Percentiles rank a stretch among this genome's conserved stretches.
phyloP scores from a whole-genome alignment of 2,329 filamentous ascomycete genomes.

The Monilinia vaccinii-corymbosi region DNA sequence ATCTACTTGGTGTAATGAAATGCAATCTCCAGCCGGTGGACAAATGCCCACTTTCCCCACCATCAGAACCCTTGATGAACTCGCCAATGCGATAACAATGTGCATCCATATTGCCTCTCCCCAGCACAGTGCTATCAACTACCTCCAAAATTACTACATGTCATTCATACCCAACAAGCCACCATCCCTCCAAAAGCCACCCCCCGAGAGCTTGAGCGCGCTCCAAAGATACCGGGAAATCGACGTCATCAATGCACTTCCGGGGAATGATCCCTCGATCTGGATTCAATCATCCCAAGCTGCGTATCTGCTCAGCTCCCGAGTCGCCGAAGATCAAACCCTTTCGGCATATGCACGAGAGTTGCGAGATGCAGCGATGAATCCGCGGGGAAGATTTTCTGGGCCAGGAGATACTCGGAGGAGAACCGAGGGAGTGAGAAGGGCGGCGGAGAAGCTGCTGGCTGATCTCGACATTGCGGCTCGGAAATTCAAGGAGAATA shows the following conservation, averaged over 20 bases:
- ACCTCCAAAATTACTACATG: constrained; percentile 43
- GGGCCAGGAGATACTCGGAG: not conserved
- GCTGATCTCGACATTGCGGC: not conserved
- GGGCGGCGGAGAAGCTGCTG: constrained; percentile 5
- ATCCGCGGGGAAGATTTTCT: not conserved
- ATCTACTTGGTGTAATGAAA: constrained; percentile 34
- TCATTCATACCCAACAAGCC: constrained; percentile 39
- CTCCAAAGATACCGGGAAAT: constrained; percentile 5
- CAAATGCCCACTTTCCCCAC: constrained; percentile 36
- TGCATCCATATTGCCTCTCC: constrained; percentile 43
- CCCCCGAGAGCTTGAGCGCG: constrained; percentile 24
- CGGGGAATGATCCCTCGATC: constrained; percentile 34
- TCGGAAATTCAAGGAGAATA: constrained; percentile 1
- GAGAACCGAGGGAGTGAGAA: not conserved
- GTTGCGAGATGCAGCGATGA: not conserved
- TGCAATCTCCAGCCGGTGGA: constrained; percentile 30
- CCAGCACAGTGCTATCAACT: constrained; percentile 43
- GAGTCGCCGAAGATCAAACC: constrained; percentile 34
- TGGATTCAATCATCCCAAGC: constrained; percentile 39
- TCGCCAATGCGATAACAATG: constrained; percentile 41
- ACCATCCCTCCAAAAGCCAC: constrained; percentile 30
- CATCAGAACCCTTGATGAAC: constrained; percentile 34
- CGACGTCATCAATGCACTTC: constrained; percentile 29
- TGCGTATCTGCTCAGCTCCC: constrained; percentile 38
- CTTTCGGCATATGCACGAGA: constrained; percentile 18